Evolutionary conservation across 2,329 filamentous ascomycete genomes (phyloP).

Genomic region (Colletotrichum sp.): DNA sequence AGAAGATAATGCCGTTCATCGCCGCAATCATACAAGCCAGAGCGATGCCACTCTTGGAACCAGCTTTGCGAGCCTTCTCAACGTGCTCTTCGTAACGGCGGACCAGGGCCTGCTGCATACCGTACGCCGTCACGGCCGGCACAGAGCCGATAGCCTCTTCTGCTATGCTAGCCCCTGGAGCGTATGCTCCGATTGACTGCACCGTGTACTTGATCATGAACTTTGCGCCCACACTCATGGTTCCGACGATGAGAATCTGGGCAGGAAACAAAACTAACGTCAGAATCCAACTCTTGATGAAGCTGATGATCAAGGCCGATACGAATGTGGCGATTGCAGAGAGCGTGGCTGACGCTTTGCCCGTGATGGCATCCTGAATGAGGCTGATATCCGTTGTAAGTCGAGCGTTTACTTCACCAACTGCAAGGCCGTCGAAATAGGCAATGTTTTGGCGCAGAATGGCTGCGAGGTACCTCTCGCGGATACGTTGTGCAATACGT

Average conservation of each 20-base stretch:
- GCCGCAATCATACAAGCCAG: slow-evolving; percentile 82
- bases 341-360: slow-evolving; percentile 82
- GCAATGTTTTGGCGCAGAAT: slow-evolving; percentile 89
- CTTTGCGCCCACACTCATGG: slow-evolving; percentile 74
- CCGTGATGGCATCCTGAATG: slow-evolving; percentile 90
- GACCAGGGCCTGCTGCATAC: slow-evolving; percentile 90
- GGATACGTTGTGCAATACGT: slow-evolving; percentile 77
- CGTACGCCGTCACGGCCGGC: slow-evolving; percentile 89
- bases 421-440: slow-evolving; percentile 90
- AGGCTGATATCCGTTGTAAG: slow-evolving; percentile 95
- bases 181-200: slow-evolving; percentile 77
- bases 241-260: slow-evolving; percentile 76
- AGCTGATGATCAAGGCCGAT: slow-evolving; percentile 88
- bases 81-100: slow-evolving; percentile 82
- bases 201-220: slow-evolving; percentile 86
- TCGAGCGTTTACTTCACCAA: slow-evolving; percentile 91
- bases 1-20: slow-evolving; percentile 87
- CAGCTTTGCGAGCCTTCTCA: slow-evolving; percentile 72
- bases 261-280: slow-evolving; percentile 86
- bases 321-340: slow-evolving; percentile 81
- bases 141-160: slow-evolving; percentile 96
- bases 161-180: slow-evolving; percentile 82
- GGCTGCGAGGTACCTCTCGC: slow-evolving; percentile 81
- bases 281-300: slow-evolving; percentile 90
- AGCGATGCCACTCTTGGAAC: slow-evolving; percentile 76